Conservation (phyloP, 257 asterid species). For the Rubia yunnanensis region DNA sequence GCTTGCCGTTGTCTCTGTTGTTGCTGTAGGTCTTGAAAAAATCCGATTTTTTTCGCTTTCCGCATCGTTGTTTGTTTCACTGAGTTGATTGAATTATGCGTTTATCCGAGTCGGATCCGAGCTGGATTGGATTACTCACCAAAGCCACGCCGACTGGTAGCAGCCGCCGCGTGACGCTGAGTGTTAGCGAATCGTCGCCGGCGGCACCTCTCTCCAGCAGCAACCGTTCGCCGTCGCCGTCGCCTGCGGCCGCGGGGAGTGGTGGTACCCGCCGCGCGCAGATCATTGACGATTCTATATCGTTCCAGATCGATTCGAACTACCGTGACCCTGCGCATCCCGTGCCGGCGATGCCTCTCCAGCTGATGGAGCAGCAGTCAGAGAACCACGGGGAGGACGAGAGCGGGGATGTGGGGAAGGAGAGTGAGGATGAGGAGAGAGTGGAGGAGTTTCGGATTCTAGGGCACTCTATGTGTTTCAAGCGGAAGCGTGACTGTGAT, state of each 20-base stretch:
- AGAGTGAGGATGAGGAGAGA: slow-evolving; percentile 19
- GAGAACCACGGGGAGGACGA: slow-evolving; percentile 8
- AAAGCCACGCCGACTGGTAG: slow-evolving; percentile 31
- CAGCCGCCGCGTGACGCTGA: slow-evolving; percentile 22
- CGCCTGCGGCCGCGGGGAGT: not conserved
- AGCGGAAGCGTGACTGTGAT: slow-evolving; percentile 22
- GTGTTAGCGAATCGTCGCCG: slow-evolving; percentile 32
- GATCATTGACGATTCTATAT: slow-evolving; percentile 39
- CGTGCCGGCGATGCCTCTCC: slow-evolving; percentile 51
- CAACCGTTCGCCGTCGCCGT: not conserved
- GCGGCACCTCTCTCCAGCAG: not conserved
- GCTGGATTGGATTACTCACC: slow-evolving; percentile 46
- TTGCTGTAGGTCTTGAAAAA: not conserved
- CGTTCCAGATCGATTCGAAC: slow-evolving; percentile 61
- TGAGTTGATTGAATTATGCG: slow-evolving; percentile 36
- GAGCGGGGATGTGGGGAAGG: slow-evolving; percentile 5
- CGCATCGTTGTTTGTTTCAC: not conserved
- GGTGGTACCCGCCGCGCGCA: slow-evolving; percentile 22
- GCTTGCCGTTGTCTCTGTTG: slow-evolving; percentile 20
- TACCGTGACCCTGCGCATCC: slow-evolving; percentile 26
- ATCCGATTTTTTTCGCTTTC: not conserved
- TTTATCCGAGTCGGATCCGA: slow-evolving; percentile 45
- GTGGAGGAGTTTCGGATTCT: slow-evolving; percentile 30
- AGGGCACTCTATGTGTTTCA: slow-evolving; percentile 34
- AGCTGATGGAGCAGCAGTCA: slow-evolving; percentile 45